Percentiles rank a stretch among this genome's conserved stretches.
Conservation (phyloP, 257 asterid genomes). For the Leonotis leonurus region DNA sequence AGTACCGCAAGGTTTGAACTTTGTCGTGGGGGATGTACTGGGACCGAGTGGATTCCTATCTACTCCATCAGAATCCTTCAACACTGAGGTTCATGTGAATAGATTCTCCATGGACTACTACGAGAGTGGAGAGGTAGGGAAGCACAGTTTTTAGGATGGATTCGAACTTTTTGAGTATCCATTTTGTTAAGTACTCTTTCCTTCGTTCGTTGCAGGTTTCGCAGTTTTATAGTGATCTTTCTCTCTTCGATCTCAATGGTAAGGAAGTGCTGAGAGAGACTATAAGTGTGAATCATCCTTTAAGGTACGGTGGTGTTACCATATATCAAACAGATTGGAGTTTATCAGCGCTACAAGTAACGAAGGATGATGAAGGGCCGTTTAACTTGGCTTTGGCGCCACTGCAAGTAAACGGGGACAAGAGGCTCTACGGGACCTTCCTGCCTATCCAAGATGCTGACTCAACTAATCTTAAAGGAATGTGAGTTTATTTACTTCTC, state of each 20-base stretch:
- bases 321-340: constrained; percentile 63
- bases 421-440: constrained; percentile 82
- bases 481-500: constrained; percentile 36
- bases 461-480: constrained; percentile 62
- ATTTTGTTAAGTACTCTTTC: not conserved
- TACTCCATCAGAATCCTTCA: constrained; percentile 70
- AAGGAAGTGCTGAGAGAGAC: constrained; percentile 87
- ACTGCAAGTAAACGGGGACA: constrained; percentile 68
- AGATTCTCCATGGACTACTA: constrained; percentile 73
- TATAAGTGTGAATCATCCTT: constrained; percentile 78
- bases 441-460: constrained; percentile 56
- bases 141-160: not conserved
- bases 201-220: constrained; percentile 51
- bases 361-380: constrained; percentile 81
- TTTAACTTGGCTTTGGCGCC: constrained; percentile 96
- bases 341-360: constrained; percentile 63
- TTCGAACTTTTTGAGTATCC: not conserved
- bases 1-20: constrained; percentile 82
- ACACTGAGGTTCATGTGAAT: constrained; percentile 78
- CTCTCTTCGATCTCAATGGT: constrained; percentile 66
- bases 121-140: constrained; percentile 73
- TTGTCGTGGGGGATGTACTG: constrained; percentile 64
- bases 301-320: constrained; percentile 79
- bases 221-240: constrained; percentile 83
- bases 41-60: constrained; percentile 62